Evolutionary conservation across 202 grass and related monocot genomes (phyloP), one percentile per base, ranked within the genome.

Genomic region (Panicum hallii): DNA sequence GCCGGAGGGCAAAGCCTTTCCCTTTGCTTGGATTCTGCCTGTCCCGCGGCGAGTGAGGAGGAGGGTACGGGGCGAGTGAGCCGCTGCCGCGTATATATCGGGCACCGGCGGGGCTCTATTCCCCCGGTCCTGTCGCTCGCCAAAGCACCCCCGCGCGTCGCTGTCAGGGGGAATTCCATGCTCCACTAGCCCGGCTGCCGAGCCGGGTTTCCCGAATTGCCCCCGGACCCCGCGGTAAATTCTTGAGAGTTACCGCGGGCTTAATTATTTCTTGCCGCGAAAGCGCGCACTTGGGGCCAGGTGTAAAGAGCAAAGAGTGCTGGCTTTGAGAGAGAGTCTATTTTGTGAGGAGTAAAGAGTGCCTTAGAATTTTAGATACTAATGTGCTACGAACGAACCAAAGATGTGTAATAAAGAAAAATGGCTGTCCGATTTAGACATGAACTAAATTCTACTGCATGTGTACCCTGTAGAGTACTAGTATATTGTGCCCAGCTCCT

Each of bases 41-140:
- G 68, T 80, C 89, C 63, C 62, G 53, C 53, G n/a, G 5, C 46
- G 84, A 83, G 75, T 67, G 34, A 62, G 60, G 34, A 62, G 60
- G 34, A 68, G 60, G 73, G 72, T 1, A 61, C 60, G 79, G 48
- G 38, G 44, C 74, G 84, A 87, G 75, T 76, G 84, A 87, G 75
- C 45, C 70, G 89, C 75, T 84, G 89, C 89, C 84, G 84, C 80
- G 84, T 90, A 90, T 90, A 87, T 87, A 90, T 90, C 40, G 84
- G 70, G 54, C 75, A 80, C 62, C 73, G 16, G 53, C 32, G 14
- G 14, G 43, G 4, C 41, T 61, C 67, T 66, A 68, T 84, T 72
- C 85, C 64, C 9, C 9, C 20, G 60, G 79, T 15, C 20, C 38
- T 62, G 76, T 89, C 80, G 40, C 64, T 88, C 56, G 26, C 74